Evolutionary conservation across 108 stramenopile genomes (phyloP), one percentile per base, ranked within the genome.

Genomic region (Cyclotella choctawhatcheeana): DNA sequence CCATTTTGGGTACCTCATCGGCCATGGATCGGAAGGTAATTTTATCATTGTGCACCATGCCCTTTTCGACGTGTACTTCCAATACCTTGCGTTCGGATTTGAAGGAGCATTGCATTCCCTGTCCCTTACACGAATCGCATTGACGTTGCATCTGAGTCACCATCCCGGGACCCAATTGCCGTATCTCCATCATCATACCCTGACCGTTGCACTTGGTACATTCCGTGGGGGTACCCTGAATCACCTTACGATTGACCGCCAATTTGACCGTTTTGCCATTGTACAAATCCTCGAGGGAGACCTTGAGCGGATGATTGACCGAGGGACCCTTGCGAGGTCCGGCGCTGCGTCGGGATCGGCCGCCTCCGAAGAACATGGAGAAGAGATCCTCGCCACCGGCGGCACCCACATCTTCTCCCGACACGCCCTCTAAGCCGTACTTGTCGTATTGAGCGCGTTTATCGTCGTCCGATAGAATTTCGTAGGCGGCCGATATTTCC

Each of bases 261-360:
- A 98, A 60, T 58, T 94, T 94, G 60, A 97, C 96, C 31, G 97
- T 98, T 78, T 97, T 97, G 47, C 98, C 98, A 58, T 93, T 97
- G 89, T 93, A 99, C 7, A 98, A 71, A 69, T 98, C 97, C 64
- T 99, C 97, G 34, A 99, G 74, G 30, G 87, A 82, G 18, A 96
- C 95, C 64, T 89, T 90, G 63, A 99, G 69, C 13, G 96, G 93
- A 83, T 98, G 96, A 61, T 96, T 90, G 60, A 97, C 86, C 58
- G 92, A 86, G 18, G 95, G 96, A 10, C 97, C 97, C 84, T 97
- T 97, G 52, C 93, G 88, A 0, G 96, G 97, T 55, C 88, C 96
- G 17, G 82, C 55, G 3, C 54, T 31, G 33, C 82, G 81, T 22
- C 83, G 31, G 29, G 67, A 74, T 59, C 84, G 35, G 16, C 85